Evolutionary conservation across 805 yeast species (phyloP), one percentile per base, ranked within the genome.

Genomic region (Candida germanica): DNA sequence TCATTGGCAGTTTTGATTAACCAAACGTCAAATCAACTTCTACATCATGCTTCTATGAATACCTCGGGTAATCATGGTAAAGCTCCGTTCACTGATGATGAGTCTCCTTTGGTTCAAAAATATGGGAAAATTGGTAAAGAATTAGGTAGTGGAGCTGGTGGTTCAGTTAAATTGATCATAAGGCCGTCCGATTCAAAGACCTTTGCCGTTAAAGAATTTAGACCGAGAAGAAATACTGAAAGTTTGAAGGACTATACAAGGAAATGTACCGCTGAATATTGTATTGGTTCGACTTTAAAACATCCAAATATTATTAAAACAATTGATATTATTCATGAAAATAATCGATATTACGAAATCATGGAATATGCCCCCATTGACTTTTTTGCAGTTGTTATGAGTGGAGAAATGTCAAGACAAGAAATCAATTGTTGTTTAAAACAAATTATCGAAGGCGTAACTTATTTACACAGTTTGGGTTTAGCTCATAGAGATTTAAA

Each of bases 311-410:
- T 89, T 46, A 84, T 89, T 40, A 91, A 86, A 57, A 89, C 97
- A 1, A 78, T 89, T 35, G 97, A 89, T 54, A 87, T 89, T 35
- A 83, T 89, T 30, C 87, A 87, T 59, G 97, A 89, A 51, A 79
- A 83, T 47, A 93, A 86, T 44, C 71, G 91, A 38, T 83, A 87
- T 40, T 78, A 83, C 49, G 96, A 89, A 61, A 89, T 89, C 31
- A 84, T 89, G 94, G 97, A 89, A 54, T 89, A 87, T 59, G 88
- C 96, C 58, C 95, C 89, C 48, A 88, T 75, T 56, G 97, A 89
- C 57, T 68, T 89, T 47, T 89, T 89, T 61, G 96, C 96, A 8
- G 85, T 89, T 39, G 96, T 89, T 21, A 88, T 89, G 95, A 80
- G 89, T 35, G 87, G 87, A 49, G 83, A 85, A 51, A 89, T 89